phyloP scores from a whole-genome alignment of 768 basidiomycete species.

The Dacryopinax spathularia region DNA sequence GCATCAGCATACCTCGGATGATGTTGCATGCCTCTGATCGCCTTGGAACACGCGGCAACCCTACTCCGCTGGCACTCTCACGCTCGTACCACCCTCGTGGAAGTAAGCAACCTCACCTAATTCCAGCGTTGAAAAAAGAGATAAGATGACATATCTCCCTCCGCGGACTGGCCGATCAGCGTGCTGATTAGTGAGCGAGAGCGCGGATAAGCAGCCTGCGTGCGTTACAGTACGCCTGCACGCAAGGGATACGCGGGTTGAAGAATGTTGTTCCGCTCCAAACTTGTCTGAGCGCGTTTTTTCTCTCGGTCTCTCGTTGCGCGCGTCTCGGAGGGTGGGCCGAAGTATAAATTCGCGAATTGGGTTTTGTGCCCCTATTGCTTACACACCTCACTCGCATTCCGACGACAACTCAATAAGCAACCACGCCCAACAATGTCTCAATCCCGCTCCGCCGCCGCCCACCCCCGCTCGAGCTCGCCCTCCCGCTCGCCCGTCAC shows the following conservation, averaged over 20 bases:
- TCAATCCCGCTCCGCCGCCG: background rate
- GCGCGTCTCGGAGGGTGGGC: background rate
- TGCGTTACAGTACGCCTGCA: too few relatives aligned
- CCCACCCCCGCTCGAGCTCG: too few relatives aligned
- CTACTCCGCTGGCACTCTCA: background rate
- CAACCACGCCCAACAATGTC: background rate
- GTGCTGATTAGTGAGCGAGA: background rate
- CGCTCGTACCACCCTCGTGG: background rate
- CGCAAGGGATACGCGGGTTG: background rate
- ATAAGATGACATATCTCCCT: background rate
- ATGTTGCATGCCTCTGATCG: background rate
- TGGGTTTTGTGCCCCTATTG: too few relatives aligned
- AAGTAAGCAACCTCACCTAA: background rate
- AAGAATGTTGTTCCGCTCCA: background rate
- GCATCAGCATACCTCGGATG: too few relatives aligned
- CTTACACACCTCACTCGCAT: background rate
- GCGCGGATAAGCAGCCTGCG: too few relatives aligned
- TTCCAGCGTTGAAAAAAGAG: background rate
- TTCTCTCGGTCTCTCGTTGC: background rate
- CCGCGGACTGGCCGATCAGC: slow-evolving; percentile 4
- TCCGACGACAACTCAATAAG: background rate
- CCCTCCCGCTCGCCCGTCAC: background rate
- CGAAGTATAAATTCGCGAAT: slow-evolving; percentile 2
- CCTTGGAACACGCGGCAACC: background rate
- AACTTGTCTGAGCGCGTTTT: background rate